phyloP scores from a whole-genome alignment of 1,284 basidiomycete genomes.

The Marasmius fiardii region DNA sequence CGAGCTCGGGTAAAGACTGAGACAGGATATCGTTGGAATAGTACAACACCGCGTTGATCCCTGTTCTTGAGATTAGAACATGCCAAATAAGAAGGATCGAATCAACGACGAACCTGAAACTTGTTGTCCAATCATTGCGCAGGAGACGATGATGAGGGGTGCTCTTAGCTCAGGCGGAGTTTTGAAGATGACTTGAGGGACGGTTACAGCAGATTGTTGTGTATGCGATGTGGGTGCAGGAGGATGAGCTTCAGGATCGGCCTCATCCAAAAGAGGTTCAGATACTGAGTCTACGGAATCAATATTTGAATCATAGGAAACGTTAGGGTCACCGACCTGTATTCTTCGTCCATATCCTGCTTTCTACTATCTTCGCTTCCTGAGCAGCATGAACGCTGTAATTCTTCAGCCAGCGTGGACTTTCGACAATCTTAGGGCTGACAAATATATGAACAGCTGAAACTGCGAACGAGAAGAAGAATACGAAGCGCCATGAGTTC shows the following conservation, averaged over 20 bases:
- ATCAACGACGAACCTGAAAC: slow-evolving; percentile 65
- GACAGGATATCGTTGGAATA: slow-evolving; percentile 87
- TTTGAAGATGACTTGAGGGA: slow-evolving; percentile 47
- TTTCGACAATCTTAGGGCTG: slow-evolving; percentile 56
- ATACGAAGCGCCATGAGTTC: slow-evolving; percentile 67
- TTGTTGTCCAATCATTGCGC: slow-evolving; percentile 79
- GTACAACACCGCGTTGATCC: slow-evolving; percentile 68
- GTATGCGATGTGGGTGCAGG: slow-evolving; percentile 11
- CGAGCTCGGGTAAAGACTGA: slow-evolving; percentile 71
- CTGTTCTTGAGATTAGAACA: slow-evolving; percentile 16
- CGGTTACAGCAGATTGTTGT: slow-evolving; percentile 36
- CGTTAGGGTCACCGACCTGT: neutral
- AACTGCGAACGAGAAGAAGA: slow-evolving; percentile 61
- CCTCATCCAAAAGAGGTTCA: slow-evolving; percentile 43
- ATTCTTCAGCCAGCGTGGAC: slow-evolving; percentile 60
- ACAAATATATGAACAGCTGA: slow-evolving; percentile 58
- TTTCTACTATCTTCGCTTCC: slow-evolving; percentile 42
- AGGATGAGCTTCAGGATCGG: slow-evolving; percentile 29
- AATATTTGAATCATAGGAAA: neutral
- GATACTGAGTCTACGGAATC: slow-evolving; percentile 1
- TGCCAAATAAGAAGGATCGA: neutral
- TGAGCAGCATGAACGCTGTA: slow-evolving; percentile 34
- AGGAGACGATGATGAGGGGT: slow-evolving; percentile 68
- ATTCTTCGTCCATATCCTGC: slow-evolving; percentile 46
- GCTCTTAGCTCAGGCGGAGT: slow-evolving; percentile 52